A percentile compares a stretch with the other conserved stretches of the same genome.
Conservation (phyloP, 2,329 filamentous ascomycete species). For the Ophiobolus disseminans region DNA sequence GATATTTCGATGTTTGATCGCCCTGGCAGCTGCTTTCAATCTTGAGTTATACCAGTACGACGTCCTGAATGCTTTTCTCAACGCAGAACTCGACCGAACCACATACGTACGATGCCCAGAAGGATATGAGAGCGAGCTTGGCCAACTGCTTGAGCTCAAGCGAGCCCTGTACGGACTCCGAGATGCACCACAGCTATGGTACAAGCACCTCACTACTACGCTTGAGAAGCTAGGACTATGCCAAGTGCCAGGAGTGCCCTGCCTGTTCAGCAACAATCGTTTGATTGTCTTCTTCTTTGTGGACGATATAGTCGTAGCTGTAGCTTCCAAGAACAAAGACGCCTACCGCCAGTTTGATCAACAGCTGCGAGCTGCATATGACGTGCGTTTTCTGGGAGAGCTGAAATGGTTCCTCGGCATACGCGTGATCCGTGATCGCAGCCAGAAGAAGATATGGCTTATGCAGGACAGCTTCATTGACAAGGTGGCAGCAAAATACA, state of each 20-base stretch:
- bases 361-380: not conserved
- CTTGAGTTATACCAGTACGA: slow-evolving; percentile 24
- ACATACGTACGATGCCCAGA: slow-evolving; percentile 20
- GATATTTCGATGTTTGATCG: slow-evolving; percentile 25
- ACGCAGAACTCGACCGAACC: slow-evolving; percentile 15
- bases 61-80: slow-evolving; percentile 27
- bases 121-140: slow-evolving; percentile 12
- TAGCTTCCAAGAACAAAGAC: not conserved
- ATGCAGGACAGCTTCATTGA: slow-evolving; percentile 19
- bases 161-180: slow-evolving; percentile 28
- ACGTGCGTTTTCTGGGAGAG: not conserved
- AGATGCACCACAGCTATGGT: slow-evolving; percentile 22
- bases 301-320: not conserved
- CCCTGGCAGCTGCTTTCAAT: slow-evolving; percentile 24
- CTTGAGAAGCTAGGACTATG: not conserved
- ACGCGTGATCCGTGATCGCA: slow-evolving; percentile 2
- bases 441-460: slow-evolving; percentile 10
- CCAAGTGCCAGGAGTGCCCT: not conserved
- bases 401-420: not conserved
- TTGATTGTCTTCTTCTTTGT: not conserved
- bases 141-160: slow-evolving; percentile 4
- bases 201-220: slow-evolving; percentile 9
- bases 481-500: slow-evolving; percentile 15
- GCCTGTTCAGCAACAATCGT: not conserved
- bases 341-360: not conserved